Base-by-base conservation (phyloP, 495 filamentous ascomycete species). In the Alectoria sarmentosa region DNA sequence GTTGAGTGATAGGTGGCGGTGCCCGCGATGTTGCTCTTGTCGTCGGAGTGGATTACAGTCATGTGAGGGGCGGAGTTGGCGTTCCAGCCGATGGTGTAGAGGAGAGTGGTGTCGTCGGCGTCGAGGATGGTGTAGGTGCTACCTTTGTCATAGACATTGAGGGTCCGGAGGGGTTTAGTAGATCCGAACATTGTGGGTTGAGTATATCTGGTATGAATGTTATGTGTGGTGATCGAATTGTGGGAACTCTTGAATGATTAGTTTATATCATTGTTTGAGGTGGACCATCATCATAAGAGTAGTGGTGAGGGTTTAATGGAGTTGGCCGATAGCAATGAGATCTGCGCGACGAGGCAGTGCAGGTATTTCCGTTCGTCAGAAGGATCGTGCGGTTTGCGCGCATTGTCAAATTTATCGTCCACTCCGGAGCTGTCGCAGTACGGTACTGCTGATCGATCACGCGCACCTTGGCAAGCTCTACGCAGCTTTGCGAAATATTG, bases 21-120 rank as follows among this genome's bases (percentile, higher is more conserved):
- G 36, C 57, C 57, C 0, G 26, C 39, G 57, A 60, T 13, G 0
- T 23, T 41, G n/a, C 3, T 42, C 0, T 3, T 36, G n/a, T 60
- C 57, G 9, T 26, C 57, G 39, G 4, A 21, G 57, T 42, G 57
- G 57, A 19, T 26, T 3, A 28, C 57, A 1, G 57, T 60, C 57
- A 60, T 60, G 26, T 60, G 57, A 7, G 57, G 57, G 2, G 17
- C 34, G 57, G 36, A 14, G 26, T 39, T 26, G 36, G 26, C 4
- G 19, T 1, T 60, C 37, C 36, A 60, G 57, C 28, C 36, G 36
- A 60, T 21, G 39, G 36, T 38, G 57, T 60, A 60, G 26, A 60
- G 57, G 6, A 42, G 57, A 4, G 57, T 60, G 4, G 36, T 17
- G 13, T 60, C 26, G 17, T 44, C 42, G 56, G 54, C 19, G 49